Base-by-base conservation (phyloP, 164 flowering plant species). In the Vitis rotundifolia region DNA sequence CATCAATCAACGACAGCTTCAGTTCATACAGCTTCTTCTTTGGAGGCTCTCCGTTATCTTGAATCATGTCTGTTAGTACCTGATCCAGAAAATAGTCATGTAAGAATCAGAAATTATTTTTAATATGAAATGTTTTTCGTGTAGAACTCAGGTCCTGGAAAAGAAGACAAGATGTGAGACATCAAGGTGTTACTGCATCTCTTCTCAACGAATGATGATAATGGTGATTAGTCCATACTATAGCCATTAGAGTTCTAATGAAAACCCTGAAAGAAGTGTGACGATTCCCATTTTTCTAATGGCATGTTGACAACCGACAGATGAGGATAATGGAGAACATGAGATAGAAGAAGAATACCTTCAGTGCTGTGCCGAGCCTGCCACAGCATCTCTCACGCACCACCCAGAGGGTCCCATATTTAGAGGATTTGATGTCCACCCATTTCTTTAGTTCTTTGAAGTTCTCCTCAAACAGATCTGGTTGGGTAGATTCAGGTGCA, bases 341-440 rank as follows among this genome's bases (percentile, higher is more conserved):
- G 13, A 52, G 26, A 15, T 5, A 59, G 29, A 29, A 19, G 15
- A 57, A n/a, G 26, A 49, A n/a, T 85, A 92, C 99, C 99, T 95
- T 92, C 48, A 95, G 75, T 31, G 99, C 96, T 66, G 86, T 87
- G 69, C 99, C 97, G 13, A 85, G 89, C 74, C 93, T 80, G 71
- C 85, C 85, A 66, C 65, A 49, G 31, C 93, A 89, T 70, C 80
- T 87, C 77, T 95, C 99, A 22, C 74, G 90, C 15, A 83, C 63
- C 49, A 95, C 91, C 48, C 59, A 73, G 68, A 95, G 92, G 62
- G 83, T 80, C 5, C 87, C 90, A 72, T 84, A 89, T 77, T 84
- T 90, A n/a, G 91, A 76, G 54, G 97, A 87, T 76, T 88, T 88
- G 51, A 90, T 80, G 73, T 95, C 97, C 15, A 84, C 97, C 99